Evolutionary conservation across 2,329 filamentous ascomycete genomes (phyloP).

Genomic region (Chrysosporium queenslandicum): DNA sequence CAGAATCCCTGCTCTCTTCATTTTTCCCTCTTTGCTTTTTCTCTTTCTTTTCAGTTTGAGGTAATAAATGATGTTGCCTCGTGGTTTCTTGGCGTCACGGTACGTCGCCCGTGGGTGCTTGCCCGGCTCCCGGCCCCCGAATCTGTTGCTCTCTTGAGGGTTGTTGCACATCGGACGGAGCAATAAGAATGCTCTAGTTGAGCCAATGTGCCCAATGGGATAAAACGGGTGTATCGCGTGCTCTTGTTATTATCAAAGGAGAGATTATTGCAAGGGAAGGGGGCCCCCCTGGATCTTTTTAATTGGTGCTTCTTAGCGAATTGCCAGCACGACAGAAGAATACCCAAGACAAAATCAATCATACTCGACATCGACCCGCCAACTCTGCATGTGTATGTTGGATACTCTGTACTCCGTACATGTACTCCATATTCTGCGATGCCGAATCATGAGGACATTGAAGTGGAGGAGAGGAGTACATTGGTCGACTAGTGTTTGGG

Average conservation of each 20-base stretch:
- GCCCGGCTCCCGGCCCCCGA: too few relatives aligned
- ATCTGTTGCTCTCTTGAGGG: too few relatives aligned
- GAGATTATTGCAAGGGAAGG: slow-evolving; percentile 2
- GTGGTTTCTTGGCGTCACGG: neutral
- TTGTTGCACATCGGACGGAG: too few relatives aligned
- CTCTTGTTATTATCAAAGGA: neutral
- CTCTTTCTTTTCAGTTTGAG: neutral
- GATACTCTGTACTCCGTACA: too few relatives aligned
- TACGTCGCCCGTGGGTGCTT: too few relatives aligned
- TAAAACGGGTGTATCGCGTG: slow-evolving; percentile 2
- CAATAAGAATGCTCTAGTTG: too few relatives aligned
- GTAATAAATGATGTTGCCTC: neutral
- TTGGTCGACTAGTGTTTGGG: neutral
- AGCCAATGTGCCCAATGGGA: too few relatives aligned
- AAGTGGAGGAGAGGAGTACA: too few relatives aligned
- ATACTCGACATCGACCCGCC: too few relatives aligned
- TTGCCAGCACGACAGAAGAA: slow-evolving; percentile 5
- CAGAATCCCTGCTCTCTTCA: neutral
- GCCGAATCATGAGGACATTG: neutral
- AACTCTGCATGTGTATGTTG: too few relatives aligned
- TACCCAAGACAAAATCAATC: slow-evolving; percentile 3
- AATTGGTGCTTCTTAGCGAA: slow-evolving; percentile 10
- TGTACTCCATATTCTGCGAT: too few relatives aligned
- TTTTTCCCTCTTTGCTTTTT: slow-evolving; percentile 1
- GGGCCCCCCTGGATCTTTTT: neutral